Evolutionary conservation across 352 stramenopile species (phyloP), one percentile per base, ranked within the genome.

Genomic region (Pythium aphanidermatum): DNA sequence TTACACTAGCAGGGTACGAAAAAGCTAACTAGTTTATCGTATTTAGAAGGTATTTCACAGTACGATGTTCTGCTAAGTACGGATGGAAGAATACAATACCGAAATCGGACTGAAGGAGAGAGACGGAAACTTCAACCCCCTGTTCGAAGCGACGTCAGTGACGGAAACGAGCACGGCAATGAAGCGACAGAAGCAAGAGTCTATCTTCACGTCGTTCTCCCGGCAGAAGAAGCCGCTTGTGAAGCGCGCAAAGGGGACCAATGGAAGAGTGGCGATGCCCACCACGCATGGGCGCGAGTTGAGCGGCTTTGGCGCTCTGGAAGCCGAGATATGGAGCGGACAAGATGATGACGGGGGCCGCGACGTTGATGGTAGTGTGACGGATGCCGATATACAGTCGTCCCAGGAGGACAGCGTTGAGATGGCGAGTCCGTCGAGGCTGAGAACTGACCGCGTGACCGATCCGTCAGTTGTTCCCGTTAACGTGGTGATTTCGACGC

Each of bases 301-400:
- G 5, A 36, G 26, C 32, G 36, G 24, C 20, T 50, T 50, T n/a
- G 26, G 38, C 36, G 7, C 46, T 20, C 27, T 34, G 32, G 24
- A 46, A 19, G 40, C 31, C 32, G 40, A 30, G 34, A 12, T 46
- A 46, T 39, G 21, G 13, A 30, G 20, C 12, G 30, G 30, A 16
- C 19, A 46, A 8, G 41, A 58, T 30, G 58, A 60, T 36, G 50
- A 73, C 25, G 27, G 37, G 29, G 25, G 35, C 48, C 14, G 44
- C 3, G 46, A 51, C 7, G 36, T 26, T 11, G 48, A 58, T 26
- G 68, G 72, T 70, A 79, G 43, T 49, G 59, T 74, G 48, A 83
- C 74, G 19, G 70, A 86, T 58, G 55, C 44, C 23, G 71, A 83
- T 27, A 53, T 80, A 39, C 44, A 74, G 10, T 83, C 68, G n/a